phyloP scores from a whole-genome alignment of 352 stramenopile genomes.

The Elongisporangium undulatum region DNA sequence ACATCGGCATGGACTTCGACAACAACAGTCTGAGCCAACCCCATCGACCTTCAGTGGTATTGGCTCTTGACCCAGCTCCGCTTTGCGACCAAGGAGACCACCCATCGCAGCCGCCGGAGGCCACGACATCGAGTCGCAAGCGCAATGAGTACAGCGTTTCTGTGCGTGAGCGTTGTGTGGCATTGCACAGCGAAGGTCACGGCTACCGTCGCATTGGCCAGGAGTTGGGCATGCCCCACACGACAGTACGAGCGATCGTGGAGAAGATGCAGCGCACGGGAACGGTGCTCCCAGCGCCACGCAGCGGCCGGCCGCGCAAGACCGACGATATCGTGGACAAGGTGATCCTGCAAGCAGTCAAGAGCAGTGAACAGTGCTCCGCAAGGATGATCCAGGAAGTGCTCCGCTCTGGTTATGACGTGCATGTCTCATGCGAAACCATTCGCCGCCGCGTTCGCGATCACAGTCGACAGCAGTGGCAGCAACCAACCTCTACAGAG shows the following conservation, averaged over 20 bases:
- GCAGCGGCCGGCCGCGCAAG: constrained; percentile 55
- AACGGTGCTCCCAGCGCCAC: constrained; percentile 34
- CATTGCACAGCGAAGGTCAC: constrained; percentile 40
- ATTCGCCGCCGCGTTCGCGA: constrained; percentile 65
- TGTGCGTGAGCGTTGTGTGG: constrained; percentile 49
- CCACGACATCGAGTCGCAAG: constrained; percentile 11
- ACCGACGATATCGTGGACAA: constrained; percentile 62
- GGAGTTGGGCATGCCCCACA: constrained; percentile 60
- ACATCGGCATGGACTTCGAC: neutral
- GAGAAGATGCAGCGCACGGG: constrained; percentile 58
- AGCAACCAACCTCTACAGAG: neutral
- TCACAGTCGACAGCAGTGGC: constrained; percentile 29
- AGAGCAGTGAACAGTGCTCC: constrained; percentile 51
- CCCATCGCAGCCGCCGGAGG: neutral
- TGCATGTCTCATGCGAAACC: constrained; percentile 65
- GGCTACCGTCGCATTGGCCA: constrained; percentile 60
- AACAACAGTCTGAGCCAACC: neutral
- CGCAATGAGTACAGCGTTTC: constrained; percentile 56
- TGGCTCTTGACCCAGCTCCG: neutral
- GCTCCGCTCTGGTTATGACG: constrained; percentile 32
- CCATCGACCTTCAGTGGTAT: neutral
- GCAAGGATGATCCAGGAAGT: constrained; percentile 57
- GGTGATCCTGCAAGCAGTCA: constrained; percentile 58
- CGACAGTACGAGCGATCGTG: constrained; percentile 67
- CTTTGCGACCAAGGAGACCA: neutral